Percentiles rank a stretch among this genome's conserved stretches.
Evolutionary conservation across 2,329 filamentous ascomycete species (phyloP).

Genomic region (Pseudopithomyces chartarum): DNA sequence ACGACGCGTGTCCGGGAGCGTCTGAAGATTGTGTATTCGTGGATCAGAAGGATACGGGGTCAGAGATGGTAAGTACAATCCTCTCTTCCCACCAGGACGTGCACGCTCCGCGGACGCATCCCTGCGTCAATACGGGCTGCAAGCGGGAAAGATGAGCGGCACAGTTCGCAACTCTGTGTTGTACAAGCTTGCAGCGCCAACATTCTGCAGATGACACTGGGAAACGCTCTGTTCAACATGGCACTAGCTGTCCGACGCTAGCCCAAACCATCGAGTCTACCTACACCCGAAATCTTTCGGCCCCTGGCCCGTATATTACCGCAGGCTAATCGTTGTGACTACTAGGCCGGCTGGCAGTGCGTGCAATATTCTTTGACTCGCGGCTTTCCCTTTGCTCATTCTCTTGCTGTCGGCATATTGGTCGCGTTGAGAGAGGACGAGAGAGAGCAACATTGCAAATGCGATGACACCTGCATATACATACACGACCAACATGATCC

Average conservation of each 20-base stretch:
- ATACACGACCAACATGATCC: background rate
- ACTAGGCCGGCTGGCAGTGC: conserved; percentile 36
- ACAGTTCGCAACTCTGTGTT: background rate
- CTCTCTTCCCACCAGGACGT: background rate
- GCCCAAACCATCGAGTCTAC: background rate
- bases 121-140: background rate
- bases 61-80: conserved; percentile 67
- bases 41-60: conserved; percentile 75
- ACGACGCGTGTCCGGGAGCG: conserved; percentile 79
- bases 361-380: conserved; percentile 43
- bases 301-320: background rate
- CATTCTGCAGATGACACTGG: conserved; percentile 1
- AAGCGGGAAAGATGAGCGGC: background rate
- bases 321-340: conserved; percentile 12
- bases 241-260: background rate
- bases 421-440: conserved; percentile 1
- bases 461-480: background rate
- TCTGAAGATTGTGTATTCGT: conserved; percentile 79
- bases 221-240: background rate
- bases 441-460: no score
- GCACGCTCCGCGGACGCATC: conserved; percentile 7
- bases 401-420: conserved; percentile 20
- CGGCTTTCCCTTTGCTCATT: conserved; percentile 27
- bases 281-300: background rate
- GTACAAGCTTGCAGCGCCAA: background rate